Base-by-base conservation (phyloP, 164 flowering plant species). In the Chloranthus sessilifolius region DNA sequence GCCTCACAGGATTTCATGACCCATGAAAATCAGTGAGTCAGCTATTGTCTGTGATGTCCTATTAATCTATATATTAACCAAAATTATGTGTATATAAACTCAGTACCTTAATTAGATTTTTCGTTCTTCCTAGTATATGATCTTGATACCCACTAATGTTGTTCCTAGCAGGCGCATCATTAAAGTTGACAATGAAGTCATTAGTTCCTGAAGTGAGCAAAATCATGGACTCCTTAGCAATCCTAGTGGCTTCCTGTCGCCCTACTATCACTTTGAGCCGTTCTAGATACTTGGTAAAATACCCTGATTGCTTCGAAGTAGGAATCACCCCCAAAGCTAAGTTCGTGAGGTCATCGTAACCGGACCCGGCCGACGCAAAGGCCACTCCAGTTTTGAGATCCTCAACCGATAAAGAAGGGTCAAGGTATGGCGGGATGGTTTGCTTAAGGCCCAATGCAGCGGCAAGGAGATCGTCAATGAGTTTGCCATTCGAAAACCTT, bases 291-390 rank as follows among this genome's bases (percentile, higher is more conserved):
- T 38, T 20, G 7, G n/a, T 5, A 16, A 38, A 1, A 5, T 38
- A 38, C 3, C 17, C 42, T 7, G 17, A 7, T 38, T 38, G 42
- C 5, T 38, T 14, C 14, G 19, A 38, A n/a, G 17, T 20, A n/a
- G 42, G 42, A n/a, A 38, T 38, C 42, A 38, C 42, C 7, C 42
- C 42, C 42, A n/a, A 20, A 8, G 36, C 36, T 14, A 33, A 14
- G 36, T 7, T 30, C 7, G 91, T 83, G 23, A 74, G 66, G 15
- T 71, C 77, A 55, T 86, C 95, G 26, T 75, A 86, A 4, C 95
- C 95, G 5, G 89, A 71, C 34, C 67, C 82, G 25, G 87, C 85
- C 0, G 91, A 83, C 5, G 87, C 95, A 39, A 87, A 87, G 49
- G 87, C 82, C 44, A 78, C 82, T 10, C 89, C 92, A 58, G 68